phyloP scores from a whole-genome alignment of 2,329 filamentous ascomycete species.

The Colletotrichum incanum region DNA sequence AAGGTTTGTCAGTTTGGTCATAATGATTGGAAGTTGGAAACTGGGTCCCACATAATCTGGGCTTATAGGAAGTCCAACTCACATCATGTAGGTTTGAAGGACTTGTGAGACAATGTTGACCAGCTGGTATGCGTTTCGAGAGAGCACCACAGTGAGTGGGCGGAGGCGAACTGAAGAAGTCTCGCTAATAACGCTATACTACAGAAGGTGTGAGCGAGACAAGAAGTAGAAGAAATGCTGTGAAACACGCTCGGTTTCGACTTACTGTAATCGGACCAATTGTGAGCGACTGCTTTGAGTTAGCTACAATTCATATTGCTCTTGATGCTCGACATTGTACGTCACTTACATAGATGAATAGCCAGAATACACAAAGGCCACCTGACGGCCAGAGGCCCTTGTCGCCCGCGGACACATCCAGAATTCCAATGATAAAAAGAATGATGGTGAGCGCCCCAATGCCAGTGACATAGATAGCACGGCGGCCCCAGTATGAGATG shows the following conservation, averaged over 20 bases:
- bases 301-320: background rate
- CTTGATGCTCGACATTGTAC: accelerated
- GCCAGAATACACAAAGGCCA: conserved; percentile 60
- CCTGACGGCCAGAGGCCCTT: conserved; percentile 57
- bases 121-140: conserved; percentile 58
- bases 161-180: conserved; percentile 61
- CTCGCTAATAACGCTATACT: conserved; percentile 61
- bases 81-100: conserved; percentile 54
- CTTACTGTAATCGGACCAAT: conserved; percentile 62
- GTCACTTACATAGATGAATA: conserved; percentile 53
- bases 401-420: conserved; percentile 52
- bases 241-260: conserved; percentile 8
- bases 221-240: background rate
- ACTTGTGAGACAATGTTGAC: conserved; percentile 57
- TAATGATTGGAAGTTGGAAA: background rate
- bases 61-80: background rate
- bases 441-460: too few relatives aligned
- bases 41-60: too few relatives aligned
- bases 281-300: conserved; percentile 51
- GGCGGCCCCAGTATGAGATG: too few relatives aligned
- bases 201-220: background rate
- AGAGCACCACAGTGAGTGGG: conserved; percentile 62
- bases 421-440: too few relatives aligned
- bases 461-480: too few relatives aligned
- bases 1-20: background rate